Base-by-base conservation (phyloP, 2,329 filamentous ascomycete genomes). In the Lasiodiplodia citricola region DNA sequence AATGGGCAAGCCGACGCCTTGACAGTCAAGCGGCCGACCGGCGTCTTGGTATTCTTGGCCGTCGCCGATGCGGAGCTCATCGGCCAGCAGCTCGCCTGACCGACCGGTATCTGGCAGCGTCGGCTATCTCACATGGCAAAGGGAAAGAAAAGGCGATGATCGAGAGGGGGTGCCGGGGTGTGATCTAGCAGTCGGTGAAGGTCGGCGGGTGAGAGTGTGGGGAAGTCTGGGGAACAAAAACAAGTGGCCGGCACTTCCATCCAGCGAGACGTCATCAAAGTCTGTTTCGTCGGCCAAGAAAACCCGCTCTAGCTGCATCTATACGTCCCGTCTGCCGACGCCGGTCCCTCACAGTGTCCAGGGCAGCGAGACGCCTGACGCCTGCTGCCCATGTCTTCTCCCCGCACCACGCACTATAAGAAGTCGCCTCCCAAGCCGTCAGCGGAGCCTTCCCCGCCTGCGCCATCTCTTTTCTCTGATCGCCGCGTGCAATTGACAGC, bases 11-110 rank as follows among this genome's bases (percentile, higher is more conserved):
- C n/a, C 37, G 56, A 35, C 10, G 21, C n/a, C 21, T 2, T 18
- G 21, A n/a, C 16, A 62, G n/a, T 37, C 44, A 52, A 64, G 60
- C 60, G 44, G 60, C 47, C 58, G 58, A 51, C 10, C 47, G 41
- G 58, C 58, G 58, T 28, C 58, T 62, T 62, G 58, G 58, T 62
- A 18, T 28, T 62, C 41, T 64, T 64, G 60, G 60, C 60, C 44
- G 44, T 38, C 2, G 23, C 25, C 16, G 21, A 25, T 10, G 10
- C 23, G n/a, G 13, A 5, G 38, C 38, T 13, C 14, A 13, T 41
- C 38, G 38, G 38, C 31, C 31, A 35, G 31, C 31, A 35, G 38
- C 11, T 13, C 38, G 38, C 13, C 13, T 41, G 41, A 18, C 18
- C 41, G 44, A 18, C 44, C 18, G n/a, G 21, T n/a, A 10, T 23